Percentiles rank a stretch among this genome's conserved stretches.
These are phyloP conservation scores for Monascus ruber DNA, from an alignment of 2,329 filamentous ascomycete species.

Conservation along the genomic window DNA sequence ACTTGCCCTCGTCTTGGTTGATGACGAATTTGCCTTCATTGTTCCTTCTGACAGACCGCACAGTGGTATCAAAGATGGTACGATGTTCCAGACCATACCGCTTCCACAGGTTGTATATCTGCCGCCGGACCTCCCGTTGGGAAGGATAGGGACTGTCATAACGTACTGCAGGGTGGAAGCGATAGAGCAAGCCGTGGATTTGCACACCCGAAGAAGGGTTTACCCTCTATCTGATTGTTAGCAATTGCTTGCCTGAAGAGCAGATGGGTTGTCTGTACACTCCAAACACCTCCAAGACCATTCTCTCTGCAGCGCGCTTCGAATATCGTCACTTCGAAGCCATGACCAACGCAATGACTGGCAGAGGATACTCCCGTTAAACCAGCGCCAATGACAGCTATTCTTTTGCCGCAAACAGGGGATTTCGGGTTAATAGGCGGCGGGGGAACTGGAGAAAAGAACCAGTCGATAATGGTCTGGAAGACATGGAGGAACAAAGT, in stretches of 20 bases:
- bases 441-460: conserved; percentile 62
- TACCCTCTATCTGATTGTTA: conserved; percentile 44
- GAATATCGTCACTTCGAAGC: conserved; percentile 71
- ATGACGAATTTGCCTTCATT: conserved; percentile 62
- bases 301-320: conserved; percentile 56
- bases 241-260: background rate
- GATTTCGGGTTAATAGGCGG: conserved; percentile 40
- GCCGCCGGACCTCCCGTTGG: conserved; percentile 60
- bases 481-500: conserved; percentile 19
- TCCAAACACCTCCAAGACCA: conserved; percentile 67
- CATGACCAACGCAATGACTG: conserved; percentile 73
- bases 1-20: conserved; percentile 57
- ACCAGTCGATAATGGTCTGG: conserved; percentile 18
- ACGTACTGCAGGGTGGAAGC: conserved; percentile 69
- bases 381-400: conserved; percentile 60
- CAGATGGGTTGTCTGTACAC: conserved; percentile 37
- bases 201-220: conserved; percentile 75
- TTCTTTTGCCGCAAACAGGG: conserved; percentile 43
- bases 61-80: conserved; percentile 60
- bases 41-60: conserved; percentile 60
- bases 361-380: conserved; percentile 69
- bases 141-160: conserved; percentile 69
- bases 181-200: conserved; percentile 78
- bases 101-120: conserved; percentile 63
- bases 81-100: conserved; percentile 58